These are phyloP conservation scores for Naganishia sp. DNA, from an alignment of 1,284 basidiomycete species.

Conservation along the genomic window DNA sequence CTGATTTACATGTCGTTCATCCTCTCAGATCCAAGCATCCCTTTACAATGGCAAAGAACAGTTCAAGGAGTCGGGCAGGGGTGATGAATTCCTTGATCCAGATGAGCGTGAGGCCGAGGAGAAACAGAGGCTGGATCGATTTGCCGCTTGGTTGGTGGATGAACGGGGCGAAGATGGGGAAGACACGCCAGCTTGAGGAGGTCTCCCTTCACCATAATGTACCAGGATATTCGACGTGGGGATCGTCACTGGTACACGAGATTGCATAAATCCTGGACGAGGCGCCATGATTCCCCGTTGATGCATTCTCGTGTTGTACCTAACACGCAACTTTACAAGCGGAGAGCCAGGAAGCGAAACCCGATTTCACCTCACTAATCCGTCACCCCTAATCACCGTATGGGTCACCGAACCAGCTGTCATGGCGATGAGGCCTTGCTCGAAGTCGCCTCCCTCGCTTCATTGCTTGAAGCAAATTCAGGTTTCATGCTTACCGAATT, in stretches of 20 bases:
- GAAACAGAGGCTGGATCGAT: slow-evolving; percentile 79
- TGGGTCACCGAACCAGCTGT: no score
- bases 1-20: background rate
- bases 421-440: no score
- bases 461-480: background rate
- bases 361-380: no score
- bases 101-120: slow-evolving; percentile 66
- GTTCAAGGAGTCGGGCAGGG: slow-evolving; percentile 70
- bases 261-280: background rate
- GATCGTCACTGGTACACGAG: background rate
- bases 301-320: no score
- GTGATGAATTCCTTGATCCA: slow-evolving; percentile 60
- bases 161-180: slow-evolving; percentile 42
- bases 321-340: no score
- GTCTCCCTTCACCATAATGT: background rate
- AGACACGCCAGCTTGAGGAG: slow-evolving; percentile 25
- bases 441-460: background rate
- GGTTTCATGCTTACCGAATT: background rate
- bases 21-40: slow-evolving; percentile 68
- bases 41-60: slow-evolving; percentile 77
- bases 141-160: slow-evolving; percentile 75
- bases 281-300: no score
- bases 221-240: background rate
- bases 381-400: no score
- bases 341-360: no score